phyloP scores from a whole-genome alignment of 371 early-diverging fungal species.

The Blyttiomyces sp. region DNA sequence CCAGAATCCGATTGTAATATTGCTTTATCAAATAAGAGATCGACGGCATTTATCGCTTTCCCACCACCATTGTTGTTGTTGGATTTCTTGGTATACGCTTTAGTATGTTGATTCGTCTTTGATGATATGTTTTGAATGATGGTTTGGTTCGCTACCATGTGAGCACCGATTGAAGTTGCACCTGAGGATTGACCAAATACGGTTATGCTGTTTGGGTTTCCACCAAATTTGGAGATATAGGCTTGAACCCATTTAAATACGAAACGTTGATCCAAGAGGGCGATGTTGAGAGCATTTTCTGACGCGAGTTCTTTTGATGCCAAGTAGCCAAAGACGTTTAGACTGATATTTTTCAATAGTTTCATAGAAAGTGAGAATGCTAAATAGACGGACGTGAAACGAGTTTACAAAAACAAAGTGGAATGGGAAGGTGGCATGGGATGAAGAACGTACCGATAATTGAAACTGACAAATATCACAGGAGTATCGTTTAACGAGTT shows the following conservation, averaged over 20 bases:
- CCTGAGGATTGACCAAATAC: conserved; percentile 49
- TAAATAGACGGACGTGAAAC: no score
- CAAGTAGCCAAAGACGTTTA: conserved; percentile 30
- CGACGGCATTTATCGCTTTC: no score
- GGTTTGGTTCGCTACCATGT: not conserved
- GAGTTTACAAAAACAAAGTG: no score
- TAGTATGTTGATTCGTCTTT: no score
- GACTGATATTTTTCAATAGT: no score
- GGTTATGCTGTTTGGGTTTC: conserved; percentile 39
- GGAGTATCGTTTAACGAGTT: not conserved
- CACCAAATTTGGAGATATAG: conserved; percentile 49
- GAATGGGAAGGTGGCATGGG: no score
- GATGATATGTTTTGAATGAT: no score
- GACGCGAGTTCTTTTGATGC: conserved; percentile 14
- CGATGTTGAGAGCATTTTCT: conserved; percentile 28
- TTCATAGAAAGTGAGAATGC: no score
- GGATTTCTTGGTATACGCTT: no score
- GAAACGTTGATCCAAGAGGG: conserved; percentile 41
- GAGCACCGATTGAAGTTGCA: not conserved
- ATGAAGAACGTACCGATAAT: conserved; percentile 39
- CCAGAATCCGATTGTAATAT: no score
- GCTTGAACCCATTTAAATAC: conserved; percentile 47
- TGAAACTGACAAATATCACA: conserved; percentile 32
- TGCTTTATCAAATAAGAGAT: no score
- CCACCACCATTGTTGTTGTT: no score